Evolutionary conservation across 2,329 filamentous ascomycete species (phyloP), one percentile per base, ranked within the genome.

Genomic region (Zymoseptoria crescenta): DNA sequence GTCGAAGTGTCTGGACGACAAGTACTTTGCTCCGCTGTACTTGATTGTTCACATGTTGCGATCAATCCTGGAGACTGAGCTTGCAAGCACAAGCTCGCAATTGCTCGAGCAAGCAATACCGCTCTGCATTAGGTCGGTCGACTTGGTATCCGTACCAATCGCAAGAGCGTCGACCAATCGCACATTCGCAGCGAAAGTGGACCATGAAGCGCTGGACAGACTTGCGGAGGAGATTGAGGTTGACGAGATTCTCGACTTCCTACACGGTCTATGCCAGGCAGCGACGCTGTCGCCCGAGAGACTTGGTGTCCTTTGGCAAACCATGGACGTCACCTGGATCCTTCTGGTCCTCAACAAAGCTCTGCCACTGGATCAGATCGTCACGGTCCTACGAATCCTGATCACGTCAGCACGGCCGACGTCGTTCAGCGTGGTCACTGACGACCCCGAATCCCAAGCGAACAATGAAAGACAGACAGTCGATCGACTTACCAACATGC

Each of bases 271-370:
- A 4, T 4, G 76, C 85, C 8, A 84, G 81, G 65, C 69, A 30
- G 88, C 86, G 63, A 76, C 79, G 6, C 73, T 68, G 4, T 62
- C 76, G 27, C 58, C 72, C 4, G 74, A 77, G 19, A 71, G 73
- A 1, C 74, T 78, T 1, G 70, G 69, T 16, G 72, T 68, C 10
- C 88, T 91, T 67, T 94, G 89, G 89, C 81, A 78, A 60, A 74
- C 79, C 45, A 83, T 91, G 61, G 81, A 86, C 3, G 80, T 84
- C 24, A 83, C 88, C 51, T 85, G 88, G 63, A 81, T 87, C 8
- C 74, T 89, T 10, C 76, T 88, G 57, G 81, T 89, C 66, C 78
- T 93, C 1, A 85, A 83, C 60, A 82, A 83, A 29, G 85, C 85
- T 57, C 87, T 91, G 61, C 81, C 82, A 1, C 74, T 84, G 0